Conservation (phyloP, 805 yeast genomes). For the Saturnispora mendoncae region DNA sequence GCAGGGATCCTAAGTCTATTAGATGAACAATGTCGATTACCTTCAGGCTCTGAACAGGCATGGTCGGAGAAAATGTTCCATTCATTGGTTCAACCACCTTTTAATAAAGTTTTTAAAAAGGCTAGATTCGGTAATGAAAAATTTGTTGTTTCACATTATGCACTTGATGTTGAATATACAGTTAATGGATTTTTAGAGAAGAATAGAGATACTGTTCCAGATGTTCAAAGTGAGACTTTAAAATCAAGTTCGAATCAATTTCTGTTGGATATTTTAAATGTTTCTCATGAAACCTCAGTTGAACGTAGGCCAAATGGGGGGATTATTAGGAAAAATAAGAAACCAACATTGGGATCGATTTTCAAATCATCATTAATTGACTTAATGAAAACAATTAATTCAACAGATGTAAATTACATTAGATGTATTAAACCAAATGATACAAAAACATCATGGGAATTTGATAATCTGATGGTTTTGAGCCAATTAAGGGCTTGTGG, state of each 20-base stretch:
- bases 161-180: conserved; percentile 87
- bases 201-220: conserved; percentile 95
- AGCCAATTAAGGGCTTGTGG: conserved; percentile 97
- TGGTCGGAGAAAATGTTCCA: conserved; percentile 89
- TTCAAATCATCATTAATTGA: conserved; percentile 88
- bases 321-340: conserved; percentile 34
- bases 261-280: conserved; percentile 53
- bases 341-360: conserved; percentile 91
- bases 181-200: conserved; percentile 92
- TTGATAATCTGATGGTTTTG: conserved; percentile 88
- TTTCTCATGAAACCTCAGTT: conserved; percentile 34
- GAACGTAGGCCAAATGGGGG: too few relatives aligned
- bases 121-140: conserved; percentile 91
- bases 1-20: conserved; percentile 79
- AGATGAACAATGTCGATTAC: conserved; percentile 92
- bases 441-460: conserved; percentile 87
- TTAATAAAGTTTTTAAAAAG: conserved; percentile 74
- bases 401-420: conserved; percentile 92
- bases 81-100: conserved; percentile 69
- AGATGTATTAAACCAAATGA: conserved; percentile 97
- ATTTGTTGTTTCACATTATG: conserved; percentile 87
- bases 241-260: conserved; percentile 61
- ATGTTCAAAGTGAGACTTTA: conserved; percentile 82
- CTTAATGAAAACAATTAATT: conserved; percentile 82
- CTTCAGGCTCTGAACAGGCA: conserved; percentile 85